Conservation (phyloP, 331 rosid genomes). For the Quercus phellos region DNA sequence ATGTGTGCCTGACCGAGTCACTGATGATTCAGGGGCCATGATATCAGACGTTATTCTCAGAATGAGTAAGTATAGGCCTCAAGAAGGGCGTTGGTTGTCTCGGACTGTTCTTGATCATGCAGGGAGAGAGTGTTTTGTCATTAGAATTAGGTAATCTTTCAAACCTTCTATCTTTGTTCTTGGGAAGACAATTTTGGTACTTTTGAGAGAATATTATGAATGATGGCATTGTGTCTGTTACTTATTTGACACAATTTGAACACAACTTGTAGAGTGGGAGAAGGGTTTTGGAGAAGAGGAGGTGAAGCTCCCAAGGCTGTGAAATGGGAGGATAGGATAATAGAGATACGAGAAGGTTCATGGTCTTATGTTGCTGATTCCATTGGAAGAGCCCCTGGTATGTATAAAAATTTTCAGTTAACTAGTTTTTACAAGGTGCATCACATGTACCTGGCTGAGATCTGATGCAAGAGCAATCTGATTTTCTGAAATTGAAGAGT, state of each 20-base stretch:
- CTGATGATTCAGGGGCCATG: conserved; percentile 90
- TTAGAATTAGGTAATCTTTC: conserved; percentile 53
- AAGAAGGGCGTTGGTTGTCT: conserved; percentile 97
- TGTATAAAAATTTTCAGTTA: background rate
- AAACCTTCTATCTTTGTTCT: too few relatives aligned
- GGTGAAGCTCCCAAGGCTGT: conserved; percentile 68
- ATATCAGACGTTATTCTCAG: conserved; percentile 78
- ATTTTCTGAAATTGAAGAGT: too few relatives aligned
- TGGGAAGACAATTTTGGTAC: background rate
- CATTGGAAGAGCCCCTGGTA: conserved; percentile 87
- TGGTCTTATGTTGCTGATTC: conserved; percentile 90
- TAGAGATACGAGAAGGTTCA: conserved; percentile 89
- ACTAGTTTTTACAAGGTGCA: too few relatives aligned
- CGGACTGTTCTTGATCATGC: conserved; percentile 95
- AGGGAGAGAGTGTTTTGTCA: conserved; percentile 87
- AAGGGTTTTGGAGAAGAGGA: conserved; percentile 97
- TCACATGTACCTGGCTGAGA: too few relatives aligned
- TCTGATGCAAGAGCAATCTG: too few relatives aligned
- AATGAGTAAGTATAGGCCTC: conserved; percentile 76
- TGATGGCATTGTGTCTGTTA: background rate
- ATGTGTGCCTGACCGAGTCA: conserved; percentile 93
- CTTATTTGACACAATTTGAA: conserved; percentile 5
- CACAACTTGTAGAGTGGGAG: conserved; percentile 61
- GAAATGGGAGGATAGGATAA: conserved; percentile 86
- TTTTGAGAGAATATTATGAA: background rate